Conservation (phyloP, 306 rosid genomes). For the Cucumis sativus region DNA sequence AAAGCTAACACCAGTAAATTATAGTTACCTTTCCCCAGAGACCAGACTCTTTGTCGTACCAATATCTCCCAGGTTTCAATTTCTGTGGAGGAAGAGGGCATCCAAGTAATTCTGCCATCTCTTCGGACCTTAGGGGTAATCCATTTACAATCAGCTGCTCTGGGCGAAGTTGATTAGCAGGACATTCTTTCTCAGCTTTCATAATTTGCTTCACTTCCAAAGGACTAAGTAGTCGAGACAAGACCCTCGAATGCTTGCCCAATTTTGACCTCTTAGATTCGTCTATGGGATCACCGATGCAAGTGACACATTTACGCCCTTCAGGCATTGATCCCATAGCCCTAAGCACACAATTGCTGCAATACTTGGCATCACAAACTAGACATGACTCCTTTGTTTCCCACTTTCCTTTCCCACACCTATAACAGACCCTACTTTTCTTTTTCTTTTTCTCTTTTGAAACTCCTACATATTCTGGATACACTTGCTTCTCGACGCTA, state of each 20-base stretch:
- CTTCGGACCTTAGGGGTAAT: constrained; percentile 60
- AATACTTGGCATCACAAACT: constrained; percentile 82
- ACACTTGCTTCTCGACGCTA: constrained; percentile 52
- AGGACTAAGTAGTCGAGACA: constrained; percentile 82
- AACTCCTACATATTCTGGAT: constrained; percentile 58
- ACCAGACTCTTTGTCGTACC: constrained; percentile 99
- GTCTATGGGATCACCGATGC: constrained; percentile 79
- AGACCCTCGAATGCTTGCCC: constrained; percentile 79
- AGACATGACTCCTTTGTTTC: constrained; percentile 89
- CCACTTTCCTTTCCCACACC: constrained; percentile 96
- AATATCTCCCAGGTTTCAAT: constrained; percentile 92
- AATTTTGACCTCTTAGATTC: constrained; percentile 69
- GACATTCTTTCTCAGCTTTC: constrained; percentile 96
- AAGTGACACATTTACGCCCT: constrained; percentile 88
- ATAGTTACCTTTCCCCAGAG: constrained; percentile 89
- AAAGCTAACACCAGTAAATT: constrained; percentile 1
- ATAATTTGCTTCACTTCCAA: constrained; percentile 94
- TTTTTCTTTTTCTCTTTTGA: constrained; percentile 73
- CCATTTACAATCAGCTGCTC: constrained; percentile 90
- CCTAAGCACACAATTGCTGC: constrained; percentile 82
- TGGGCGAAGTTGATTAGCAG: constrained; percentile 95
- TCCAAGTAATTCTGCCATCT: constrained; percentile 86
- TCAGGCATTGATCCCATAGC: constrained; percentile 99
- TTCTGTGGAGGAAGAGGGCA: constrained; percentile 77
- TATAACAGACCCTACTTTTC: constrained; percentile 64